A percentile compares a stretch with the other conserved stretches of the same genome.
Evolutionary conservation across 768 basidiomycete genomes (phyloP).

Genomic region (Tulasnella sp.): DNA sequence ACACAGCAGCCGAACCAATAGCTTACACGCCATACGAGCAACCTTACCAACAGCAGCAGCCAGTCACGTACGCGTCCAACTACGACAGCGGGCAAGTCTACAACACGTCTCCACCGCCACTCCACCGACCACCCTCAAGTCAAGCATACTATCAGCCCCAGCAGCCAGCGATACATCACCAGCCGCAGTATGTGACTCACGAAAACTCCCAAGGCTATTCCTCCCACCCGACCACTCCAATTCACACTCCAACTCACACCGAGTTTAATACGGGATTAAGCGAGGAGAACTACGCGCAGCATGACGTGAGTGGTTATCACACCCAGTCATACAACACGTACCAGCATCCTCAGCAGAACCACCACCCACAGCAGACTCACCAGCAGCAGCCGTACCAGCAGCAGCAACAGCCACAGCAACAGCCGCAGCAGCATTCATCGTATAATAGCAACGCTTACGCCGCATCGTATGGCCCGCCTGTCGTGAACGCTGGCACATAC

Average conservation of each 20-base stretch:
- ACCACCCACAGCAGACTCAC: not conserved
- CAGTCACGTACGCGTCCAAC: not conserved
- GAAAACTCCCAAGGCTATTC: not conserved
- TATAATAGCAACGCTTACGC: too few relatives aligned
- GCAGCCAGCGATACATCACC: too few relatives aligned
- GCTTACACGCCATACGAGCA: too few relatives aligned
- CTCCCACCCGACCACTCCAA: not conserved
- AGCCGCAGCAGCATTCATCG: not conserved
- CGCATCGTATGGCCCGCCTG: too few relatives aligned
- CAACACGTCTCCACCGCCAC: too few relatives aligned
- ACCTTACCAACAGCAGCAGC: not conserved
- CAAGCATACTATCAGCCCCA: too few relatives aligned
- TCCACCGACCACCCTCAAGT: too few relatives aligned
- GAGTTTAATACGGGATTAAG: not conserved
- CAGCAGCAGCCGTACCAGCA: not conserved
- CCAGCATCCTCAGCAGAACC: not conserved
- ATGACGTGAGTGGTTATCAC: slow-evolving; percentile 10
- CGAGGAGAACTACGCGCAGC: not conserved
- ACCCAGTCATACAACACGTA: slow-evolving; percentile 15
- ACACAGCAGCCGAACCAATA: not conserved
- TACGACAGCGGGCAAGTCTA: too few relatives aligned
- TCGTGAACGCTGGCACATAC: too few relatives aligned
- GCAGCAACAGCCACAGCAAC: not conserved
- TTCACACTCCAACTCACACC: not conserved
- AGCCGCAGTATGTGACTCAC: too few relatives aligned